A percentile compares a stretch with the other conserved stretches of the same genome.
phyloP scores from a whole-genome alignment of 2,329 filamentous ascomycete species.

The Xylaria sp. region DNA sequence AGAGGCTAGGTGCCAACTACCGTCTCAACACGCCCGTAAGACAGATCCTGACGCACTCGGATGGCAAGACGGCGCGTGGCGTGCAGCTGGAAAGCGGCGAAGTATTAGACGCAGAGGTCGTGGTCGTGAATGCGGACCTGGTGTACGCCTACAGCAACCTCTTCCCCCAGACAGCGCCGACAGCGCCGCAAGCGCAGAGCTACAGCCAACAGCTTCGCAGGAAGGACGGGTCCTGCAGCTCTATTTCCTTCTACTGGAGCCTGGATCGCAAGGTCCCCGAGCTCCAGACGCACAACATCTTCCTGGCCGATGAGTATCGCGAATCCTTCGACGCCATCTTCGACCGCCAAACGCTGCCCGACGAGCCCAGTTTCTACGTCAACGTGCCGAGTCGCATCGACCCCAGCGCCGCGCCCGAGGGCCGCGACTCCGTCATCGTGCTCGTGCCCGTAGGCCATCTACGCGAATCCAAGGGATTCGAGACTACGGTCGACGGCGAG shows the following conservation, averaged over 20 bases:
- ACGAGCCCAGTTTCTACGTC: conserved; percentile 79
- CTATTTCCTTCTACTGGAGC: conserved; percentile 82
- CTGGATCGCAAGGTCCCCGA: conserved; percentile 69
- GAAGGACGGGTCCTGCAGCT: conserved; percentile 73
- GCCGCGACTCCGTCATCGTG: conserved; percentile 73
- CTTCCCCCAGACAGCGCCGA: conserved; percentile 60
- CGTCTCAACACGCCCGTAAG: conserved; percentile 68
- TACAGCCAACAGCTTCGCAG: conserved; percentile 57
- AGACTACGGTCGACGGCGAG: conserved; percentile 42
- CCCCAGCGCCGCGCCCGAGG: conserved; percentile 71
- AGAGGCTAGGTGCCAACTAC: conserved; percentile 71
- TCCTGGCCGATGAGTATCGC: conserved; percentile 77
- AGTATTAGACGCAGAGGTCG: conserved; percentile 69
- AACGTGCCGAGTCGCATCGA: conserved; percentile 80
- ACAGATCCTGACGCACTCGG: conserved; percentile 63
- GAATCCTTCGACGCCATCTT: conserved; percentile 83
- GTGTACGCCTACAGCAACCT: conserved; percentile 80
- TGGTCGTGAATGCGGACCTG: conserved; percentile 78
- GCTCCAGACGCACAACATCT: conserved; percentile 79
- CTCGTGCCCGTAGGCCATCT: conserved; percentile 79
- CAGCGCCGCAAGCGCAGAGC: conserved; percentile 39
- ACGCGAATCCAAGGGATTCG: conserved; percentile 55
- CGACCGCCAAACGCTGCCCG: conserved; percentile 72
- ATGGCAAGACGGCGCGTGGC: conserved; percentile 66
- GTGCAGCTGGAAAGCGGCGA: conserved; percentile 69